Evolutionary conservation across 2,329 filamentous ascomycete species (phyloP), one percentile per base, ranked within the genome.

Genomic region (Davidsoniella virescens): DNA sequence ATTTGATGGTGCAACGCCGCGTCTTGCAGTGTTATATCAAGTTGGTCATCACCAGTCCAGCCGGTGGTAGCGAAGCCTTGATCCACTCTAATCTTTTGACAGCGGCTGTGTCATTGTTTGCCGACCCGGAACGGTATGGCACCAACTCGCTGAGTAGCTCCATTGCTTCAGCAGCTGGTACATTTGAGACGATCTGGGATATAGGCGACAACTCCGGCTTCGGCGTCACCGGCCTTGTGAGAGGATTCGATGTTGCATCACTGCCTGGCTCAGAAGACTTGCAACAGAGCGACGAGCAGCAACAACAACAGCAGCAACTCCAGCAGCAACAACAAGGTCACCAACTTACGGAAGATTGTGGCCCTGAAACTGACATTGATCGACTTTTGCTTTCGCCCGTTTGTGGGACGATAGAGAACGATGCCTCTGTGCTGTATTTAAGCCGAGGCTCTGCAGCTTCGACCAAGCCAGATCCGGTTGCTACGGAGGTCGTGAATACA

Each of bases 1-100:
- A 92, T 52, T 78, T 90, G 56, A 94, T 96, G 86, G 87, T 94
- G 10, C 83, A 93, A 57, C 76, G 92, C 52, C 79, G 92, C 58
- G 88, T 98, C 3, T 72, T 98, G 50, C 90, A 98, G 64, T 96
- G 88, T 63, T 98, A 95, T 61, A 84, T 85, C 36, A 90, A 90
- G 64, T 72, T 98, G 37, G 82, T 96, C 17, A 88, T 87, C 58
- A 75, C 93, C 47, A 94, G 87, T 58, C 87, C 92, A 37, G 76
- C 82, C 14, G 87, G 85, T 39, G 85, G 85, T 54, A 84, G 80
- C 50, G 92, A 98, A 63, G 79, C 86, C 2, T 73, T 96, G 8
- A 71, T 94, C 20, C 87, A 96, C 59, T 93, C 90, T 0, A 96
- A 94, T 58, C 72, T 98, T 7, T 71, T 98, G 37, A 92, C 88